Base-by-base conservation (phyloP, 2,329 filamentous ascomycete species). In the Xylariaceae sp. region DNA sequence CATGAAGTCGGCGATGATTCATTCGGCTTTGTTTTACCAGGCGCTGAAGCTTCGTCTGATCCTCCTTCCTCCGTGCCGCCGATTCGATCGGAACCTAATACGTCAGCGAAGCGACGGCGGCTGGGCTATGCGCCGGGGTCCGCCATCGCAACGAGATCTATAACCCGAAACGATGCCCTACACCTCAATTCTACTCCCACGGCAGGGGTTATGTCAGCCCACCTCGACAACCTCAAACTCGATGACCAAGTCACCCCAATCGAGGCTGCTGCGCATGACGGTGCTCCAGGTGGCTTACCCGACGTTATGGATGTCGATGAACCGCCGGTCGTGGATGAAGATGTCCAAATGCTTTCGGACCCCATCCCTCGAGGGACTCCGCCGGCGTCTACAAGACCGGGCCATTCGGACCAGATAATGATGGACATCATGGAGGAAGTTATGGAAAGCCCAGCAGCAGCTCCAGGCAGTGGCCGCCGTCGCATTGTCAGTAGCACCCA, bases 1-100 rank as follows among this genome's bases (percentile, higher is more conserved):
- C 70, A 74, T 41, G 71, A 80, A 53, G 66, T 82, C 11, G 74
- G 69, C 47, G 74, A 81, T 46, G 68, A 78, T 9, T 76, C 76
- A 5, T 82, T 83, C 53, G 69, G 68, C 11, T 68, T 80, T 50
- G 59, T 70, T 33, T 62, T 75, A 33, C 67, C 64, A 18, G 66
- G 41, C 17, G 52, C 44, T 29, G 57, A 57, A 40, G 38, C 46
- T 9, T 41, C 51, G 29, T 37, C 55, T 17, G 51, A 51, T 21
- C 34, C 41, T 16, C 41, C 56, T 41, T 34, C 42, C 34, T 14
- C 55, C 53, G 3, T 42, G 47, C 23, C 48, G 54, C n/a, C 54
- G n/a, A 43, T 56, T 29, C 65, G 64, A 34, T 62, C 65, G 13
- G 65, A 64, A 9, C 64, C 70, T 4, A 73, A 70, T 38, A 68